phyloP scores from a whole-genome alignment of 2,329 filamentous ascomycete genomes.

The Neofusicoccum ribis region DNA sequence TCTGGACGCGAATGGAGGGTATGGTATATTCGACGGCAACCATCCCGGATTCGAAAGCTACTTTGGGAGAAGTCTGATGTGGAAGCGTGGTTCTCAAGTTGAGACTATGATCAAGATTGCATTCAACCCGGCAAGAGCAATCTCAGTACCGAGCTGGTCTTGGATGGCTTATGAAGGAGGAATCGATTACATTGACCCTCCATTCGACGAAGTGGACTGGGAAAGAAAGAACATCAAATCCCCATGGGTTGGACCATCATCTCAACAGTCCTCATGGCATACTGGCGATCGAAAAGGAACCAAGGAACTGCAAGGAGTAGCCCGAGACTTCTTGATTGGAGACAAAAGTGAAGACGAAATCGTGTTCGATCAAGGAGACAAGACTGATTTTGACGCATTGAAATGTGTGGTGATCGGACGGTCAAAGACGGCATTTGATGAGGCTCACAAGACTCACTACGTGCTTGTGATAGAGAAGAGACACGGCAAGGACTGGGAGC shows the following conservation, averaged over 20 bases:
- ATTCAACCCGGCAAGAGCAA: not conserved
- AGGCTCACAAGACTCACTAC: not conserved
- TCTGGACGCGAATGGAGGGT: conserved; percentile 29
- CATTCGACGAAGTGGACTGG: conserved; percentile 9
- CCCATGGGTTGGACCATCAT: not conserved
- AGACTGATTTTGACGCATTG: not conserved
- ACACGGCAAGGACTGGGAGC: not conserved
- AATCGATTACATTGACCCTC: conserved; percentile 16
- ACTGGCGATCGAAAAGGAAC: not conserved
- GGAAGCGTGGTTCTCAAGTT: not conserved
- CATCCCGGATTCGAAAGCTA: not conserved
- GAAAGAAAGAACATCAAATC: not conserved
- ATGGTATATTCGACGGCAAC: conserved; percentile 33
- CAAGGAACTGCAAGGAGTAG: not conserved
- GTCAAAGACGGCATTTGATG: not conserved
- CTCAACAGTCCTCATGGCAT: not conserved
- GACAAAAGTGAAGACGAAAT: not conserved
- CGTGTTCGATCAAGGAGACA: not conserved
- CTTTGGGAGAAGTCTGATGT: not conserved
- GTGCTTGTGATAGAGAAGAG: not conserved
- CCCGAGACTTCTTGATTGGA: not conserved
- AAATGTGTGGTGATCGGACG: not conserved
- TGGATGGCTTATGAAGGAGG: conserved; percentile 20
- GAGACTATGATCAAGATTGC: not conserved
- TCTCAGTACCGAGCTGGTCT: not conserved